Evolutionary conservation across 2,329 filamentous ascomycete species (phyloP).

Genomic region (Akanthomyces dipterigenus): DNA sequence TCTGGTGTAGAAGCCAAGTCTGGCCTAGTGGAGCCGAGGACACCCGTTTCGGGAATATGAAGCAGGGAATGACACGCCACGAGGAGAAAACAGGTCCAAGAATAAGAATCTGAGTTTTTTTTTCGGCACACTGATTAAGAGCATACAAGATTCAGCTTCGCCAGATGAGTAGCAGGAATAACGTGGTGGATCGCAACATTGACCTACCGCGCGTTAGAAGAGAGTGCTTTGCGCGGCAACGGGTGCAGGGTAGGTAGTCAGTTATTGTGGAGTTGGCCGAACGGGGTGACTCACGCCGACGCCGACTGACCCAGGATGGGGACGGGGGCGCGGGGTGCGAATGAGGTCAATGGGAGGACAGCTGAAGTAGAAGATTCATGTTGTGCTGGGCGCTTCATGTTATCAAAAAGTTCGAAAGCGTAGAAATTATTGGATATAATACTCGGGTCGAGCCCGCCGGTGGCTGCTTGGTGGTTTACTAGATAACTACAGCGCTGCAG

Average conservation of each 20-base stretch:
- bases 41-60: background rate
- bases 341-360: background rate
- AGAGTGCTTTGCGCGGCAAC: background rate
- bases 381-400: too few species aligned
- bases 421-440: background rate
- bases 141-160: background rate
- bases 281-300: slow-evolving; percentile 17
- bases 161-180: background rate
- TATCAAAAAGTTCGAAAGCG: too few species aligned
- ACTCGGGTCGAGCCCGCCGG: too few species aligned
- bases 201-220: background rate
- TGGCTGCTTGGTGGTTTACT: background rate
- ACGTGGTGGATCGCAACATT: background rate
- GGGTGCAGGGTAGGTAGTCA: background rate
- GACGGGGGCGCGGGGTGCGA: background rate
- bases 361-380: background rate
- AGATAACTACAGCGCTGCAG: background rate
- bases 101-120: background rate
- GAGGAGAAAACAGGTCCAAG: background rate
- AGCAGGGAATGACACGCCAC: background rate
- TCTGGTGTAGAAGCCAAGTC: background rate
- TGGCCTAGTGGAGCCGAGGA: background rate
- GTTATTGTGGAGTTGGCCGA: background rate
- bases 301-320: background rate
- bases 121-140: background rate